Evolutionary conservation across 768 basidiomycete species (phyloP), one percentile per base, ranked within the genome.

Genomic region (Termitomyces sp.): DNA sequence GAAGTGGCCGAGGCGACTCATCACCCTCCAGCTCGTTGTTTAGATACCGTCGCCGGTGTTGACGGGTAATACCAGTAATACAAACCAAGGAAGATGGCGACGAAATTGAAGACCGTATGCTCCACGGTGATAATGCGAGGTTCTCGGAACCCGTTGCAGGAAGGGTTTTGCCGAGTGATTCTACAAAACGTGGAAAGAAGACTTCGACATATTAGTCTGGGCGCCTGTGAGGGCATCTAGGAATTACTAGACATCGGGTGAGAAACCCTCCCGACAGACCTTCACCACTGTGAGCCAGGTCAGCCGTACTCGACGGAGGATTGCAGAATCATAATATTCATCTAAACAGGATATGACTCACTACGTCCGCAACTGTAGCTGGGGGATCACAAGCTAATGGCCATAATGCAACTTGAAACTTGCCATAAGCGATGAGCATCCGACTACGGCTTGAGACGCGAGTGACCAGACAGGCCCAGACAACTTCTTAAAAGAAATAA

Each of bases 301-400:
- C 56, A 54, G 38, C 52, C 59, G 59, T 12, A 21, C 31, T 57
- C 47, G 31, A 46, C 59, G 56, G 59, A 50, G 35, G 48, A n/a
- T n/a, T n/a, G n/a, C n/a, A n/a, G n/a, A n/a, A n/a, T n/a, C n/a
- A n/a, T n/a, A n/a, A n/a, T n/a, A n/a, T n/a, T 38, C 27, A 41
- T 27, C 11, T 19, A 37, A 50, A 12, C 1, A 47, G 27, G 7
- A n/a, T 31, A 46, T 37, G 23, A 52, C 25, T 52, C 51, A 8
- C 31, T 29, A 53, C 32, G 34, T 41, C 47, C 14, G 21, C 31
- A 7, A 32, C 17, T 21, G 4, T 7, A 14, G 12, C n/a, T n/a
- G n/a, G n/a, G n/a, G n/a, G n/a, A n/a, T n/a, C n/a, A n/a, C n/a
- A n/a, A n/a, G n/a, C n/a, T n/a, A n/a, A n/a, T n/a, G n/a, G n/a